Evolutionary conservation across 2,329 filamentous ascomycete genomes (phyloP), one percentile per base, ranked within the genome.

Genomic region (Didymella lethalis): DNA sequence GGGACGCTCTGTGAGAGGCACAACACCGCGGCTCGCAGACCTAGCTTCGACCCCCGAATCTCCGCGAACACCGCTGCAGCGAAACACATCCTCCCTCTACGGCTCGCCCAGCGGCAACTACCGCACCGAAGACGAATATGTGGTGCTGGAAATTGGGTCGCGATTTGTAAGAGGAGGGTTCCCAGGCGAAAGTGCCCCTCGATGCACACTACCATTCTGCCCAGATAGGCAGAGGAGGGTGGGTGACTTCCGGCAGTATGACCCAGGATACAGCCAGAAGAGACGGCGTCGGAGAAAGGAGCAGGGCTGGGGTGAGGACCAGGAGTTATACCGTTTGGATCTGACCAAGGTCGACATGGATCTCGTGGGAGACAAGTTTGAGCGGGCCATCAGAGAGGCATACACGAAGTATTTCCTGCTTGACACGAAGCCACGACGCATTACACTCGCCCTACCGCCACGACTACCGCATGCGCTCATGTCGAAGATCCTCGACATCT

Each of bases 291-390:
- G 80, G 45, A 75, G 79, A 36, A 72, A 77, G n/a, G 80, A 79
- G 0, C 79, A 82, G 49, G 77, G 79, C 3, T 93, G 90, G 89
- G 85, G 86, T 7, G 77, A 82, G 26, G 85, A 88, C 10, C 80
- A 86, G 70, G 86, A 97, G 80, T 81, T 98, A 40, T 99, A 93
- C 89, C 84, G 84, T 56, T 84, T 87, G 67, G 91, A 98, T 73
- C 69, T 96, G 59, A 84, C 88, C 52, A 82, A 86, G 10, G 74
- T 91, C 12, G 91, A 98, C 70, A 74, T 97, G 59, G 92, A 89
- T 0, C 79, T 98, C 46, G 86, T 97, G 0, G 88, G 90, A 63
- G 94, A 98, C 75, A 94, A 91, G 77, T 83, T 99, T 52, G 95
- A 97, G 75, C 85, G 93, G 51, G 86, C 89, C 7, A 78, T 98